Conservation (phyloP, 2,329 filamentous ascomycete species). For the Lomentospora prolificans region DNA sequence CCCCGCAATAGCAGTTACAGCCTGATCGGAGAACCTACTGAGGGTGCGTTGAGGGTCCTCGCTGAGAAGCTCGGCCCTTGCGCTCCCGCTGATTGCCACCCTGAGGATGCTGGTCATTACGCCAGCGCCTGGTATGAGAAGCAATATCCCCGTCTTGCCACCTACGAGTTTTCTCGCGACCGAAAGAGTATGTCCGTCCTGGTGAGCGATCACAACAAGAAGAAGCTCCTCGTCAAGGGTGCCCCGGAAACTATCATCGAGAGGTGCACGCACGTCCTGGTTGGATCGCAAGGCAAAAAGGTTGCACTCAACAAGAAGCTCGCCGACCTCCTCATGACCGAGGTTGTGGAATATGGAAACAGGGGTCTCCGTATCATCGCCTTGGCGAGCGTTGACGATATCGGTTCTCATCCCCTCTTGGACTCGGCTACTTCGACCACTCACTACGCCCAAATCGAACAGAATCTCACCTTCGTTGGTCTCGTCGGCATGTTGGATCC, state of each 20-base stretch:
- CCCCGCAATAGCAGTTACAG: constrained; percentile 62
- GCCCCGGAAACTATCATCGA: constrained; percentile 92
- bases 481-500: constrained; percentile 96
- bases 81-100: constrained; percentile 42
- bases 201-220: constrained; percentile 56
- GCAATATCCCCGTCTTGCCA: constrained; percentile 64
- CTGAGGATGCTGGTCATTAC: constrained; percentile 63
- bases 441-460: constrained; percentile 81
- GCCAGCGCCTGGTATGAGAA: constrained; percentile 80
- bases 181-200: constrained; percentile 99
- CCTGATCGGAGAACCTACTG: constrained; percentile 87
- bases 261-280: constrained; percentile 72
- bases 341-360: constrained; percentile 85
- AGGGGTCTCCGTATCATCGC: constrained; percentile 90
- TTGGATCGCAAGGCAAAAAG: constrained; percentile 70
- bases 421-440: constrained; percentile 68
- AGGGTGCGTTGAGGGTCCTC: constrained; percentile 82
- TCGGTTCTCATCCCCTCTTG: constrained; percentile 59
- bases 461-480: constrained; percentile 87
- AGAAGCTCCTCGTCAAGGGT: constrained; percentile 90
- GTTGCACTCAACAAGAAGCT: constrained; percentile 64
- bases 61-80: constrained; percentile 91
- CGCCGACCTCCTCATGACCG: constrained; percentile 58
- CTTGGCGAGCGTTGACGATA: constrained; percentile 72
- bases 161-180: constrained; percentile 94